Percentiles rank a stretch among this genome's conserved stretches.
Conservation (phyloP, 2,329 filamentous ascomycete genomes). For the Hypomyces rosellus region DNA sequence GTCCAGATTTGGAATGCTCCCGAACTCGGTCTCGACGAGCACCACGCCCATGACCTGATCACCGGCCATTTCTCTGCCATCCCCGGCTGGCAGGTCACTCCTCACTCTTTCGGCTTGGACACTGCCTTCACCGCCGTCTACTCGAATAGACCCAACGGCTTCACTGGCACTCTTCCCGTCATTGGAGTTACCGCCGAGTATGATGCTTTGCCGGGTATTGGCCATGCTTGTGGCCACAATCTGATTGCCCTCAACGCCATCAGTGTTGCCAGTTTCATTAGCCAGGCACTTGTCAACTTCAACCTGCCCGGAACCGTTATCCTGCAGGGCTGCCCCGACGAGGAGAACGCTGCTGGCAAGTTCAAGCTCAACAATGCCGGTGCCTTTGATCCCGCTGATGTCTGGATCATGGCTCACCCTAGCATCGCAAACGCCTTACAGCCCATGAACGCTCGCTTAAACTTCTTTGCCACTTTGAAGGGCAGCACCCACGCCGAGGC, state of each 20-base stretch:
- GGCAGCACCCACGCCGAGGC: slow-evolving; percentile 12
- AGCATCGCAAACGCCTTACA: slow-evolving; percentile 12
- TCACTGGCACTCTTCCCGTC: slow-evolving; percentile 5
- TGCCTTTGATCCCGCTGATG: slow-evolving; percentile 11
- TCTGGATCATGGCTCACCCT: slow-evolving; percentile 17
- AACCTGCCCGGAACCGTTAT: slow-evolving; percentile 12
- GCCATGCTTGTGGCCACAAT: slow-evolving; percentile 16
- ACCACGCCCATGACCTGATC: slow-evolving; percentile 13
- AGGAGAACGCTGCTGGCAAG: slow-evolving; percentile 16
- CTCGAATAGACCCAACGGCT: slow-evolving; percentile 8
- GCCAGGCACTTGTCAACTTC: slow-evolving; percentile 12
- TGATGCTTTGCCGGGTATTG: slow-evolving; percentile 13
- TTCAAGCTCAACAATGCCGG: slow-evolving; percentile 12
- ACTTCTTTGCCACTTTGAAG: slow-evolving; percentile 12
- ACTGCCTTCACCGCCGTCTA: slow-evolving; percentile 13
- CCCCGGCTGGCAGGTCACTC: slow-evolving; percentile 9
- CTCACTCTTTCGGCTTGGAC: slow-evolving; percentile 8
- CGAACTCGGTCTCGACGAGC: slow-evolving; percentile 13
- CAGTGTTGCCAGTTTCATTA: slow-evolving; percentile 9
- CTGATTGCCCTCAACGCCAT: slow-evolving; percentile 15
- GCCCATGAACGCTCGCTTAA: slow-evolving; percentile 16
- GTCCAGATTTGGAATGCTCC: slow-evolving; percentile 13
- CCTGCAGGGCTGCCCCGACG: slow-evolving; percentile 12
- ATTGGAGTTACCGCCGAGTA: slow-evolving; percentile 15
- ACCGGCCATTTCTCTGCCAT: slow-evolving; percentile 13